phyloP scores from a whole-genome alignment of 306 rosid genomes.

The Citrullus amarus region DNA sequence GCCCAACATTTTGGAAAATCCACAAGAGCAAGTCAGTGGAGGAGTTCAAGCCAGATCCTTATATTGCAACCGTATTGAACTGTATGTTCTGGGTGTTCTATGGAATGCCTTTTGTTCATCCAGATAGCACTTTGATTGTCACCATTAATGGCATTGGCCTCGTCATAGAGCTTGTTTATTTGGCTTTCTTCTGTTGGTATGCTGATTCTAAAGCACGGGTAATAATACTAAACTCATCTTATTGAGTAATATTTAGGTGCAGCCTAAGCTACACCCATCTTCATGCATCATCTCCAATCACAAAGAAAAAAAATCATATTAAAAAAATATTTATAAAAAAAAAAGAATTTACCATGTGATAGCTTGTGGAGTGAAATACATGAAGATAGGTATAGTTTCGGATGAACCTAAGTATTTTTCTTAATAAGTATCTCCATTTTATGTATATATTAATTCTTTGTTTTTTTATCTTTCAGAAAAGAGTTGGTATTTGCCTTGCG shows the following conservation, averaged over 20 bases:
- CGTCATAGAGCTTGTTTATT: conserved; percentile 32
- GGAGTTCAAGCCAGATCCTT: conserved; percentile 51
- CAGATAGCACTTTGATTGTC: conserved; percentile 44
- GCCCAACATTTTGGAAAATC: conserved; percentile 48
- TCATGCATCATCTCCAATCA: too few relatives aligned
- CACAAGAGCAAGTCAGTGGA: conserved; percentile 43
- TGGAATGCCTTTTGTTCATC: conserved; percentile 63
- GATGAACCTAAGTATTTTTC: too few relatives aligned
- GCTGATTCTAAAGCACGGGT: conserved; percentile 38
- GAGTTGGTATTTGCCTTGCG: conserved; percentile 1
- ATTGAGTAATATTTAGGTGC: too few relatives aligned
- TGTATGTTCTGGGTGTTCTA: conserved; percentile 65
- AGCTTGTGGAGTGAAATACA: too few relatives aligned
- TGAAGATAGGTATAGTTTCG: too few relatives aligned
- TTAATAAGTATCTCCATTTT: neutral
- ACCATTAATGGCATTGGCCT: conserved; percentile 61
- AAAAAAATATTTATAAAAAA: too few relatives aligned
- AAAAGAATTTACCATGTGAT: too few relatives aligned
- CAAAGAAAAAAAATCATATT: too few relatives aligned
- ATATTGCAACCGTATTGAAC: conserved; percentile 46
- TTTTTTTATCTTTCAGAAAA: conserved; percentile 25
- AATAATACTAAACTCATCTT: too few relatives aligned
- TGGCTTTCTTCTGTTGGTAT: conserved; percentile 30
- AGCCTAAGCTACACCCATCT: too few relatives aligned
- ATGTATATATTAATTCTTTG: too few relatives aligned